Evolutionary conservation across 371 early-diverging fungal genomes (phyloP), one percentile per base, ranked within the genome.

Genomic region (Dentiscutata heterogama): DNA sequence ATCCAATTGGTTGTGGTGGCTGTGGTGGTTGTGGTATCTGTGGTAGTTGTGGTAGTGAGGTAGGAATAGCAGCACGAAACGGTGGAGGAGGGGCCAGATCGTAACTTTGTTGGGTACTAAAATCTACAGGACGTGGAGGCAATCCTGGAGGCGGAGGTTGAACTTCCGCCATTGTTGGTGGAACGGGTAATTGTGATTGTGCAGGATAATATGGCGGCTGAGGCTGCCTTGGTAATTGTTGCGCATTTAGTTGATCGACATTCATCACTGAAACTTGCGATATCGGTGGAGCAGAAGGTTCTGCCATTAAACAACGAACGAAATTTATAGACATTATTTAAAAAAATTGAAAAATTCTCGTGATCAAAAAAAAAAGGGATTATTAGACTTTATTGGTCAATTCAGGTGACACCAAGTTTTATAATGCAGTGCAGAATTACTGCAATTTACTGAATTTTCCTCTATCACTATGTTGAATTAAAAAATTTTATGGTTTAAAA

Each of bases 101-200:
- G 58, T 20, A 70, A 70, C 42, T 70, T 70, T 70, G 46, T 22
- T 70, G 58, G 18, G 65, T 35, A 65, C 27, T 31, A 70, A 70
- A 70, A 39, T 70, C 70, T 42, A 22, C 11, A 6, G 70, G 70
- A 13, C 42, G 70, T 46, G 70, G 22, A 11, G 70, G 8, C 42
- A 42, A 42, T 22, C 77, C 77, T 63, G 77, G 77, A 20, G 77
- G 77, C 10, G 77, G 77, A 16, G 77, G 77, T n/a, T 77, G 63
- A 18, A 27, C 14, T 56, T 74, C 29, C 35, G 54, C 75, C 46
- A 46, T 46, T 10, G 46, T 74, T 74, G 75, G 2, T 51, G 75
- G 75, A 29, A 35, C 25, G 4, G 58, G 75, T 56, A 54, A 54
- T 54, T 74, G 75, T 8, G 39, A 25, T 1, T 22, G 75, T 31